Conservation (phyloP, 2,329 filamentous ascomycete species). For the Byssochlamys sp. region DNA sequence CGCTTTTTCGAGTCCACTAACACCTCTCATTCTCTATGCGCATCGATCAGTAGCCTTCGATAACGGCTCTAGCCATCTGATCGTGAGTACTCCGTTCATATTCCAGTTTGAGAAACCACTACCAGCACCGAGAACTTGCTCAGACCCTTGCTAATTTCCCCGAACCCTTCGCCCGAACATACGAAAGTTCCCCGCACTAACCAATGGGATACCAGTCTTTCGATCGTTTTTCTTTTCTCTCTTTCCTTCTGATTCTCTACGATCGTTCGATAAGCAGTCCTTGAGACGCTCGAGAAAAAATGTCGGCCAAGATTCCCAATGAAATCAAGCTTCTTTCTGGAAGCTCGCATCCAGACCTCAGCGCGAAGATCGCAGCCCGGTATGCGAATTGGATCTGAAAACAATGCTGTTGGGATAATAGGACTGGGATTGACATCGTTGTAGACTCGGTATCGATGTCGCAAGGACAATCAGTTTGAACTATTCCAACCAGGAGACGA, state of each 20-base stretch:
- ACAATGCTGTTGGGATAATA: constrained; percentile 1
- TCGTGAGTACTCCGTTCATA: constrained; percentile 2
- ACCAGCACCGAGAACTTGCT: neutral
- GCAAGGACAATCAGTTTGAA: constrained; percentile 60
- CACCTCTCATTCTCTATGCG: neutral
- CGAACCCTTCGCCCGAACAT: neutral
- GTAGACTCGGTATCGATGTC: constrained; percentile 55
- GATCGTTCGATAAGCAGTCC: neutral
- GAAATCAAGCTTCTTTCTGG: constrained; percentile 66
- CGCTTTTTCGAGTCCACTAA: neutral
- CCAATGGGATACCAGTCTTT: constrained; percentile 9
- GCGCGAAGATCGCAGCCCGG: constrained; percentile 57
- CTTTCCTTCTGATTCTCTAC: constrained; percentile 4
- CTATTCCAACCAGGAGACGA: constrained; percentile 54
- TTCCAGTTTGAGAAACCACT: neutral
- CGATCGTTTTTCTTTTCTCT: constrained; percentile 2
- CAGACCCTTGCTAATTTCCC: neutral
- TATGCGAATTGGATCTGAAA: constrained; percentile 27
- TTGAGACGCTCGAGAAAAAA: neutral
- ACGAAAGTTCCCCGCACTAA: neutral
- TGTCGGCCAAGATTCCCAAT: constrained; percentile 52
- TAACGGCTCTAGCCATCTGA: constrained; percentile 1
- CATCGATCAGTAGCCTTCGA: neutral
- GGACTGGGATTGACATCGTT: neutral
- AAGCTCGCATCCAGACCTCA: constrained; percentile 63